phyloP scores from a whole-genome alignment of 163 green algal species.

The Coccomyxa subellipsoidea region DNA sequence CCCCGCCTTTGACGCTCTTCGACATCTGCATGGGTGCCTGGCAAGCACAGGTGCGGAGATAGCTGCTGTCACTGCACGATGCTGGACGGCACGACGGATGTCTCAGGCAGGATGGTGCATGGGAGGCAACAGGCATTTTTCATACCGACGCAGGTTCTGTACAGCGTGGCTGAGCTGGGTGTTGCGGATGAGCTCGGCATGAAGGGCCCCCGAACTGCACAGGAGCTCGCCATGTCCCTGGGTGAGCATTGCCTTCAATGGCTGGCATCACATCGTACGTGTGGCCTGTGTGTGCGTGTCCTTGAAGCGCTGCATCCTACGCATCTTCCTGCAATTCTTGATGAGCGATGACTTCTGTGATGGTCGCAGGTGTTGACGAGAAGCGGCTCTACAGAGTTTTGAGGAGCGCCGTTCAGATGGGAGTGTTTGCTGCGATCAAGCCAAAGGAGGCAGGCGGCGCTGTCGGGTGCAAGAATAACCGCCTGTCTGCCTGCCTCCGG shows the following conservation, averaged over 20 bases:
- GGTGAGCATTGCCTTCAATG: background rate
- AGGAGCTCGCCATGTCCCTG: background rate
- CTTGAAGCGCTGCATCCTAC: too few species aligned
- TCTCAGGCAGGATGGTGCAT: background rate
- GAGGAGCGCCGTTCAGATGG: background rate
- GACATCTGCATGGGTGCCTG: background rate
- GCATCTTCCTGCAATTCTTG: background rate
- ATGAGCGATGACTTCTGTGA: background rate
- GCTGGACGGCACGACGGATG: background rate
- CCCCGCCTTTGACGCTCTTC: background rate
- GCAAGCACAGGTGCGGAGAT: background rate
- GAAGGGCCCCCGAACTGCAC: background rate
- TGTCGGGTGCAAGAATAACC: conserved; percentile 12
- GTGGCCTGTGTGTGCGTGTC: too few species aligned
- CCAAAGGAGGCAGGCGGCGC: background rate
- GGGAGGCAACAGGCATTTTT: background rate
- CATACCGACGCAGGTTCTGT: background rate
- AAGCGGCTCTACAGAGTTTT: conserved; percentile 9
- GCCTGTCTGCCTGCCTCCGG: background rate
- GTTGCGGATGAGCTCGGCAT: background rate
- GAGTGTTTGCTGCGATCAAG: background rate
- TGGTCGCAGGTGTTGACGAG: background rate
- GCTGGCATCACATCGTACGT: too few species aligned
- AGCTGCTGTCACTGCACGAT: too few species aligned
- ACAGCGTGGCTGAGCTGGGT: background rate